Evolutionary conservation across 805 yeast genomes (phyloP), one percentile per base, ranked within the genome.

Genomic region (Isabelozyma rhagii): DNA sequence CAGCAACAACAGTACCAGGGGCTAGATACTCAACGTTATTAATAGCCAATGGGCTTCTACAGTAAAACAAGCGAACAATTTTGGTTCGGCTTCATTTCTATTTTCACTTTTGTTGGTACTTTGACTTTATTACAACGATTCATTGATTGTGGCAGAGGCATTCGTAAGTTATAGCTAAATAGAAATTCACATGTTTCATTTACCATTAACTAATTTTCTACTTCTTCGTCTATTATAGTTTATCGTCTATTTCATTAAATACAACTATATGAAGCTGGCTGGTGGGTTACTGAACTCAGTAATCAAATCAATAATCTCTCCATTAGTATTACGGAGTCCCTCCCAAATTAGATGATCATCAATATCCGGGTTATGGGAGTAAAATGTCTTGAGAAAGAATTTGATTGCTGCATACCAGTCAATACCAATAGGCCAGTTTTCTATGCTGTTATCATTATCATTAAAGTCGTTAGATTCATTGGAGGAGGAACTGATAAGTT

Each of bases 1-100:
- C 50, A 39, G 11, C 45, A 43, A 3, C 50, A 46, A 13, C 52
- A 42, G 17, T 38, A 47, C 13, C 36, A 17, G 10, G 25, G 15
- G 14, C 40, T 41, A 41, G 46, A 21, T 15, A 45, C 41, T 14
- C 45, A 41, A 41, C 45, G 29, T 27, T 34, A n/a, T 27, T 45
- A 25, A 14, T 34, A 46, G 27, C 38, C 21, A n/a, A 21, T 6
- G 6, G 25, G 6, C 25, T 21, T 21, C 25, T 21, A 21, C 25
- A 21, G 25, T 21, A 21, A 21, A 21, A 21, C 25, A 21, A 21
- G 25, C 25, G 25, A 21, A 21, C 25, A 6, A 6, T 21, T 4
- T 21, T 21, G 25, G 25, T 21, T 21, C 25, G 6, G 25, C 25
- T 21, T 21, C 25, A 21, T 21, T 21, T 21, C 25, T 21, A 21